Percentiles rank a stretch among this genome's conserved stretches.
phyloP scores from a whole-genome alignment of 345 rosid genomes.

The Brassica juncea region DNA sequence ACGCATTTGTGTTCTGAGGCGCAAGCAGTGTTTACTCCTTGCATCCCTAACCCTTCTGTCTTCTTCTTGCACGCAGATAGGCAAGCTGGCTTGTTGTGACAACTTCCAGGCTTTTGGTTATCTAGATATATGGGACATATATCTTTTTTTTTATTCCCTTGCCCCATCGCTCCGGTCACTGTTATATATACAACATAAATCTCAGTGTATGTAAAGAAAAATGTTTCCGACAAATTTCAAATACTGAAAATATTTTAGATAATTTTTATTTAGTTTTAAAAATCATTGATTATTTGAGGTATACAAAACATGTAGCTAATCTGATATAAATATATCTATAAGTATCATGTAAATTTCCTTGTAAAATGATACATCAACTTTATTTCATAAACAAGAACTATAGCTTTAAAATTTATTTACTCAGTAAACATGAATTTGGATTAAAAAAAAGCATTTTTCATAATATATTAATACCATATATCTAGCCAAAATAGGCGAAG shows the following conservation, averaged over 20 bases:
- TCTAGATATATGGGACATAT: background rate
- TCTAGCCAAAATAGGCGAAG: background rate
- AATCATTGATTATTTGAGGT: constrained; percentile 1
- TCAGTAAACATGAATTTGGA: too few relatives aligned
- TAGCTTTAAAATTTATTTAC: background rate
- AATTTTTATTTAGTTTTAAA: background rate
- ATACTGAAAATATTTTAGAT: background rate
- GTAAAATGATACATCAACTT: background rate
- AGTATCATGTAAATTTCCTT: background rate
- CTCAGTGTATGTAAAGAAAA: background rate
- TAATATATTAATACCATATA: too few relatives aligned
- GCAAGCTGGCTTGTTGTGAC: background rate
- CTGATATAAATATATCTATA: background rate
- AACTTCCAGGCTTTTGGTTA: background rate
- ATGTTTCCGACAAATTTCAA: background rate
- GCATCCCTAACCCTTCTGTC: background rate
- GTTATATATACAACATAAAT: background rate
- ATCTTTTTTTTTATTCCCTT: background rate
- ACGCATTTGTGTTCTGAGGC: background rate
- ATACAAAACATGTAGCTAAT: background rate
- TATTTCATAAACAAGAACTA: background rate
- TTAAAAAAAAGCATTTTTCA: too few relatives aligned
- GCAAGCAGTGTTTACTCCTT: background rate
- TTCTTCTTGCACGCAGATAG: background rate
- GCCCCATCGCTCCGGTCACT: background rate